Conservation (phyloP, 441 rosid genomes). For the California macrophylla region DNA sequence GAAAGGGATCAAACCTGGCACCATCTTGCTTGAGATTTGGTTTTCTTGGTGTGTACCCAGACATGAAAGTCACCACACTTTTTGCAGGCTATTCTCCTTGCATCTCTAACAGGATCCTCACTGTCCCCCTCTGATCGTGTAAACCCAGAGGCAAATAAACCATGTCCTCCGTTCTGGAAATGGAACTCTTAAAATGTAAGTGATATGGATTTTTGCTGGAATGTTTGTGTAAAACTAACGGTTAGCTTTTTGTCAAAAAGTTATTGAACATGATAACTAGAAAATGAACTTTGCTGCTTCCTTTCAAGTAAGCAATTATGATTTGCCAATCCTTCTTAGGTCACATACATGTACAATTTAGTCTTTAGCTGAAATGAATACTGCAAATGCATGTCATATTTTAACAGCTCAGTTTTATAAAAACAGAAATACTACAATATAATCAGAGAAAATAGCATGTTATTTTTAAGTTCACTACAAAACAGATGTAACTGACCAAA, state of each 20-base stretch:
- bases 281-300: background rate
- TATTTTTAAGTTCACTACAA: background rate
- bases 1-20: conserved; percentile 66
- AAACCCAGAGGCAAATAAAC: conserved; percentile 56
- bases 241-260: background rate
- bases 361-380: background rate
- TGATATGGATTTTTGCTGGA: conserved; percentile 13
- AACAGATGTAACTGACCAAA: background rate
- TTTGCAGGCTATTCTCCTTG: conserved; percentile 80
- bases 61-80: conserved; percentile 64
- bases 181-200: conserved; percentile 18
- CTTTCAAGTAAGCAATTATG: background rate
- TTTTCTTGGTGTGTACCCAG: conserved; percentile 64
- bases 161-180: conserved; percentile 43
- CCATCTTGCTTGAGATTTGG: conserved; percentile 91
- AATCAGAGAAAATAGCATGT: background rate
- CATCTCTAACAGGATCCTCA: conserved; percentile 61
- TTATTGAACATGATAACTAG: background rate
- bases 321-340: background rate
- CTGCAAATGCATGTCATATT: background rate
- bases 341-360: background rate
- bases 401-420: background rate
- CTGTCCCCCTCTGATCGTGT: conserved; percentile 47
- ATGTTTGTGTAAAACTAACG: background rate
- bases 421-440: background rate